Base-by-base conservation (phyloP, 2,329 filamentous ascomycete genomes). In the Alternaria sp. region DNA sequence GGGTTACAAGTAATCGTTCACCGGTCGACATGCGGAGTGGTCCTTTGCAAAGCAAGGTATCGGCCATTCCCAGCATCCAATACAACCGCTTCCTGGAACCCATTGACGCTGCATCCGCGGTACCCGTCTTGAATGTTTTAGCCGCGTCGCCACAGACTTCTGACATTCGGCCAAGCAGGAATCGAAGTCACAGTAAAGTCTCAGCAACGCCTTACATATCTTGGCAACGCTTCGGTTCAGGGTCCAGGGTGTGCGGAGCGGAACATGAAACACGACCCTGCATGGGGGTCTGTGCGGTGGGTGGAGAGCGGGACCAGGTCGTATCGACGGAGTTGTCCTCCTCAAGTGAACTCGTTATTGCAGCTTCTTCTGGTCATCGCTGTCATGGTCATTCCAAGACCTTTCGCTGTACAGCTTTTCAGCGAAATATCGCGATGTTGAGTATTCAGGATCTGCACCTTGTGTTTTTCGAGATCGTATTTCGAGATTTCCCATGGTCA, bases 121-220 rank as follows among this genome's bases (percentile, higher is more conserved):
- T 14, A 32, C 11, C 28, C 18, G 45, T 14, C n/a, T 49, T 20
- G 11, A 50, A 53, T 25, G 59, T 45, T 30, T 41, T 22, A 52
- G 22, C 16, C 49, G 25, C 18, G 14, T 25, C 30, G 38, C 41
- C 28, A 27, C 30, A 14, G 32, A 36, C 32, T 14, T 36, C 5
- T 14, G 32, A 54, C 25, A 14, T 38, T 10, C 14, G 32, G n/a
- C 36, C 20, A 45, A 38, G 8, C 1, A n/a, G 36, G 4, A 38
- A 30, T 4, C 30, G 60, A 69, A 69, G 70, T 65, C 59, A 57
- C 64, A 66, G 22, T n/a, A 50, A 59, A 54, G 68, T 72, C 68
- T 71, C 67, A 66, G 62, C 54, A 56, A 57, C 56, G 55, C 55
- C 55, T 64, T 70, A 45, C 16, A 16, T 10, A 8, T 45, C 68